These are phyloP conservation scores for Candida piceae DNA, from an alignment of 805 yeast species.

Conservation along the genomic window DNA sequence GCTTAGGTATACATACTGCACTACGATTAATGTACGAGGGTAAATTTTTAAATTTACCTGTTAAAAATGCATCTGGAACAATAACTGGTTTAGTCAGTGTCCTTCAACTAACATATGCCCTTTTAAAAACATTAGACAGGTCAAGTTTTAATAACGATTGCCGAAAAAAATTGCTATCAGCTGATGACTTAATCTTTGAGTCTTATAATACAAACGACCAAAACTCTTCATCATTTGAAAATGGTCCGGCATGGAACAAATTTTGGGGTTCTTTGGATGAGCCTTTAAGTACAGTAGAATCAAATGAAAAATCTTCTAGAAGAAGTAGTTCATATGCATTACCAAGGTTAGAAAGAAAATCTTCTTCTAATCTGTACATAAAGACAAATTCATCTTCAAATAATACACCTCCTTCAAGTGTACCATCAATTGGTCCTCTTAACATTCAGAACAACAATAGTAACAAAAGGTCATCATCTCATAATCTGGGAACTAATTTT, in stretches of 20 bases:
- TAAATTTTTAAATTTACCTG: conserved; percentile 39
- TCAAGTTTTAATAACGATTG: conserved; percentile 14
- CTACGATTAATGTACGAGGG: conserved; percentile 44
- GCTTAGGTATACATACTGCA: conserved; percentile 37
- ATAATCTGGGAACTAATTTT: neutral
- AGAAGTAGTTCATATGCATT: conserved; percentile 13
- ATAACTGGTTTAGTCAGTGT: conserved; percentile 41
- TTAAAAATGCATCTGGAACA: conserved; percentile 25
- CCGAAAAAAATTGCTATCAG: conserved; percentile 19
- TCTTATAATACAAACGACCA: conserved; percentile 8
- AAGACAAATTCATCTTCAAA: conserved; percentile 15
- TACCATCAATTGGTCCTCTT: conserved; percentile 18
- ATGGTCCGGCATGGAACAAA: conserved; percentile 30
- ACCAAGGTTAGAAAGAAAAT: conserved; percentile 7
- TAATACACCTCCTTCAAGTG: conserved; percentile 13
- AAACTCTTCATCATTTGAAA: conserved; percentile 13
- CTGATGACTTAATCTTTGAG: conserved; percentile 32
- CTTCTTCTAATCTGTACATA: conserved; percentile 4
- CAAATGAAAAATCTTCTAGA: conserved; percentile 21
- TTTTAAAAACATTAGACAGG: conserved; percentile 32
- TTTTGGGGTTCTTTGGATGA: conserved; percentile 30
- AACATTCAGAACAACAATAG: neutral
- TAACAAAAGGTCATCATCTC: neutral
- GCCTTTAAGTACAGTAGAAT: conserved; percentile 23
- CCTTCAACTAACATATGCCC: conserved; percentile 37